Evolutionary conservation across 2,329 filamentous ascomycete species (phyloP).

Genomic region (Monilinia polystroma): DNA sequence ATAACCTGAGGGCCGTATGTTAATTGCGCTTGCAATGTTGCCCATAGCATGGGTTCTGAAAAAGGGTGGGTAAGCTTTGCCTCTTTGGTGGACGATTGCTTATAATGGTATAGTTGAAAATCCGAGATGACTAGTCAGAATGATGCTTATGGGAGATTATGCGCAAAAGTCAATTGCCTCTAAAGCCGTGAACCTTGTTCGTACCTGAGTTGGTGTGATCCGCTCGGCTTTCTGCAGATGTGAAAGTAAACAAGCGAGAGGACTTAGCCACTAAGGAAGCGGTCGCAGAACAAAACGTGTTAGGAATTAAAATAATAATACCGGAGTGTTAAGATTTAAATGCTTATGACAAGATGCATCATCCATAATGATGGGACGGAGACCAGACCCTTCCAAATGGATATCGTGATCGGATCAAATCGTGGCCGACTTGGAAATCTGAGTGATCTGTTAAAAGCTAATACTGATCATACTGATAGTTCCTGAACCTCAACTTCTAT

Average conservation of each 20-base stretch:
- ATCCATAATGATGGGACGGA: not conserved
- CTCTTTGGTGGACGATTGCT: conserved; percentile 1
- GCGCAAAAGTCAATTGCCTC: not conserved
- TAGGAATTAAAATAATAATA: conserved; percentile 8
- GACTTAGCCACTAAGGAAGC: conserved; percentile 11
- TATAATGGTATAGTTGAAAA: not conserved
- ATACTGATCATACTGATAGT: no score
- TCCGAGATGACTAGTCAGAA: not conserved
- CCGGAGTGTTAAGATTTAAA: not conserved
- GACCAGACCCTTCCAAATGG: conserved; percentile 1
- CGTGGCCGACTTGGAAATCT: not conserved
- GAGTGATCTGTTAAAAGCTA: not conserved
- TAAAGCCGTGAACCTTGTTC: conserved; percentile 26
- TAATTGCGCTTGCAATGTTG: conserved; percentile 4
- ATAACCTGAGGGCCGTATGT: not conserved
- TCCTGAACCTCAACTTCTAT: not conserved
- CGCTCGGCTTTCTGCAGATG: conserved; percentile 26
- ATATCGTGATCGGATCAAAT: not conserved
- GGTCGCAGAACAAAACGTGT: conserved; percentile 20
- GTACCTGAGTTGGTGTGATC: conserved; percentile 33
- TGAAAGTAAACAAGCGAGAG: conserved; percentile 12
- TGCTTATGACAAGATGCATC: not conserved
- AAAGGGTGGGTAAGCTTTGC: conserved; percentile 12
- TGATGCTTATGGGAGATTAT: not conserved
- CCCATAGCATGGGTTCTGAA: conserved; percentile 4